A percentile compares a stretch with the other conserved stretches of the same genome.
Evolutionary conservation across 371 early-diverging fungal species (phyloP).

Genomic region (Mucor sp.): DNA sequence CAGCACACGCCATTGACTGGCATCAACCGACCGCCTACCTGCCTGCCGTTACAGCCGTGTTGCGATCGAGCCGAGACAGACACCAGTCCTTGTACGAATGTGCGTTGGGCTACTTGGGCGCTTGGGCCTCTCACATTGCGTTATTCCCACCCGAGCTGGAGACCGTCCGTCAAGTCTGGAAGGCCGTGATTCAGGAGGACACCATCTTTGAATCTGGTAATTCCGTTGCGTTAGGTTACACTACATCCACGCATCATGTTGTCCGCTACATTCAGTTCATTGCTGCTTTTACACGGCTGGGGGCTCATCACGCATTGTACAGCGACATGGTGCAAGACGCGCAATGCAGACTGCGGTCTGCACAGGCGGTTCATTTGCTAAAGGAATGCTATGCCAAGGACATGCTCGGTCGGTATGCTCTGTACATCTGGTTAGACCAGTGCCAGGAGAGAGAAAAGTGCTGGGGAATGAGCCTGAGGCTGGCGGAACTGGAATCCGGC

Average conservation of each 20-base stretch:
- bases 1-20: conserved; percentile 62
- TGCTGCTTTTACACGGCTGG: conserved; percentile 16
- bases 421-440: conserved; percentile 36
- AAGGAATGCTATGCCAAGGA: conserved; percentile 19
- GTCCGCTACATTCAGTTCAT: conserved; percentile 30
- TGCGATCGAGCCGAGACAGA: conserved; percentile 9
- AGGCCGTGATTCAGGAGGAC: conserved; percentile 17
- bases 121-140: conserved; percentile 48
- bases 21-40: conserved; percentile 55
- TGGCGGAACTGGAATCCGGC: conserved; percentile 18
- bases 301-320: background rate
- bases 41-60: conserved; percentile 31
- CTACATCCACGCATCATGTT: conserved; percentile 14
- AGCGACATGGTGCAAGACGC: background rate
- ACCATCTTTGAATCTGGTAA: conserved; percentile 10
- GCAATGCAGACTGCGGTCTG: background rate
- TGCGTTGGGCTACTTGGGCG: conserved; percentile 51
- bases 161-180: conserved; percentile 22
- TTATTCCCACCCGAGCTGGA: conserved; percentile 33
- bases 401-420: conserved; percentile 28
- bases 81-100: conserved; percentile 26
- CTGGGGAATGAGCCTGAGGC: conserved; percentile 1
- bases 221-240: conserved; percentile 22
- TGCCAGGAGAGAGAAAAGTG: background rate
- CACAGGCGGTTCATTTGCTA: conserved; percentile 12